Percentiles rank a stretch among this genome's conserved stretches.
Conservation (phyloP, 2,329 filamentous ascomycete species). For the Talaromyces sp. region DNA sequence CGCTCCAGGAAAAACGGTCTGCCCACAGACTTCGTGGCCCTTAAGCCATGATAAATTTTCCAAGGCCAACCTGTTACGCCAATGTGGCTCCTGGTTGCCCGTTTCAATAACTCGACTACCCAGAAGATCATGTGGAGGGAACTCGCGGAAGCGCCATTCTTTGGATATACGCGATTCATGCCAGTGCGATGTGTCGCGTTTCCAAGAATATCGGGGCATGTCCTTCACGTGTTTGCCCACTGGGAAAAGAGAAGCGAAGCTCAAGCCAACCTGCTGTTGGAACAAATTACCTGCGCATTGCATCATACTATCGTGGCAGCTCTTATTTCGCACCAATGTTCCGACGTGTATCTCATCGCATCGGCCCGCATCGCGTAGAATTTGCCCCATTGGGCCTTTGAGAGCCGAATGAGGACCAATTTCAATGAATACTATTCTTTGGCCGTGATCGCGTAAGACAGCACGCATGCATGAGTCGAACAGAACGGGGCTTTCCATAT, state of each 20-base stretch:
- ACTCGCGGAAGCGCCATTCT: slow-evolving; percentile 6
- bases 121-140: slow-evolving; percentile 20
- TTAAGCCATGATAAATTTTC: slow-evolving; percentile 35
- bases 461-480: slow-evolving; percentile 13
- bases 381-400: not conserved
- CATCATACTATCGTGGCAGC: slow-evolving; percentile 17
- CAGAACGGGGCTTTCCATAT: slow-evolving; percentile 13
- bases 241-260: not conserved
- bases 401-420: slow-evolving; percentile 7
- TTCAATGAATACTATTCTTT: not conserved
- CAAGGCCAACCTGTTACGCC: slow-evolving; percentile 29
- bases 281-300: slow-evolving; percentile 13
- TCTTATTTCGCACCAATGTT: slow-evolving; percentile 10
- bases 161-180: slow-evolving; percentile 12
- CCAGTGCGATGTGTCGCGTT: slow-evolving; percentile 14
- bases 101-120: slow-evolving; percentile 9
- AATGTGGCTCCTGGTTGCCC: slow-evolving; percentile 24
- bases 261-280: not conserved
- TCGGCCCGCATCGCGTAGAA: not conserved
- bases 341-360: not conserved
- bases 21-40: slow-evolving; percentile 33
- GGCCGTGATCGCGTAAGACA: not conserved
- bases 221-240: slow-evolving; percentile 5
- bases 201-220: slow-evolving; percentile 21
- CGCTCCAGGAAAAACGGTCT: slow-evolving; percentile 34